These are phyloP conservation scores for Pleurotus tuoliensis DNA, from an alignment of 768 basidiomycete species.

Conservation along the genomic window DNA sequence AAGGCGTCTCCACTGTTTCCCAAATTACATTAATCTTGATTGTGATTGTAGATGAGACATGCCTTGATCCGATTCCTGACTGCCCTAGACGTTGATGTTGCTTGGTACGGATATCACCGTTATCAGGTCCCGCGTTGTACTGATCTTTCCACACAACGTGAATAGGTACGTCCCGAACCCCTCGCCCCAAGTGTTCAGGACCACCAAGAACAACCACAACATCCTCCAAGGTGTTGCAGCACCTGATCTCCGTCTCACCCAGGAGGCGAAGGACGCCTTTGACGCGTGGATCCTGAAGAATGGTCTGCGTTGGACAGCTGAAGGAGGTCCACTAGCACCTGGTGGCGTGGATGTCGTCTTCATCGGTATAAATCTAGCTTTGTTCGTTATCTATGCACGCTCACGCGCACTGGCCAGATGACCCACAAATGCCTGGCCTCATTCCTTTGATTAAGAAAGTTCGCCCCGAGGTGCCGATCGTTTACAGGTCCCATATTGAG, in stretches of 20 bases:
- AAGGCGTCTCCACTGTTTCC: constrained; percentile 25
- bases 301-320: constrained; percentile 81
- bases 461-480: constrained; percentile 80
- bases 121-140: not conserved
- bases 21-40: too few species aligned
- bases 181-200: constrained; percentile 86
- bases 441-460: constrained; percentile 89
- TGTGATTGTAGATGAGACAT: constrained; percentile 73
- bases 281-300: constrained; percentile 90
- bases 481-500: constrained; percentile 95
- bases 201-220: constrained; percentile 95
- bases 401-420: constrained; percentile 38
- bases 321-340: constrained; percentile 78
- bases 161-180: constrained; percentile 84
- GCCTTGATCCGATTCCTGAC: constrained; percentile 85
- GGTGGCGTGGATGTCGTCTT: constrained; percentile 88
- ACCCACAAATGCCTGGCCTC: constrained; percentile 92
- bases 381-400: not conserved
- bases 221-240: constrained; percentile 90
- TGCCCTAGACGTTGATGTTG: constrained; percentile 73
- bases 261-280: constrained; percentile 75
- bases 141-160: not conserved
- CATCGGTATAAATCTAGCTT: constrained; percentile 52
- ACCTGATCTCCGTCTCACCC: constrained; percentile 70
- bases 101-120: constrained; percentile 58